These are phyloP conservation scores for Hygrocybe punicea DNA, from an alignment of 768 basidiomycete species.

Conservation along the genomic window DNA sequence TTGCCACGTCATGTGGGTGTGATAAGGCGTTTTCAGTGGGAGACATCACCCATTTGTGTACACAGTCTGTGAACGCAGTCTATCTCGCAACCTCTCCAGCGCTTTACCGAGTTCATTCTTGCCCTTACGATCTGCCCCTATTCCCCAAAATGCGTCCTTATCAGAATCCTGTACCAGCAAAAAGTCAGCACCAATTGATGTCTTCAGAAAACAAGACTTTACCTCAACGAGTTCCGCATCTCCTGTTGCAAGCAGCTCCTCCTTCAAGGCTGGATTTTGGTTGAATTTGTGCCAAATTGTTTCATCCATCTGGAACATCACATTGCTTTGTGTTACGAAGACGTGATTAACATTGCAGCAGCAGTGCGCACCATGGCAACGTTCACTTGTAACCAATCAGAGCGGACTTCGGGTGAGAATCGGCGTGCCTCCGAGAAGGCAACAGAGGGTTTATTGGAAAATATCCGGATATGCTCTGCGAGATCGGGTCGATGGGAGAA, in stretches of 20 bases:
- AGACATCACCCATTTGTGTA: no score
- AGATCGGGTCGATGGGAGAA: constrained; percentile 42
- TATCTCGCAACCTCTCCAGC: constrained; percentile 41
- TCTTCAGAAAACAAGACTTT: constrained; percentile 3
- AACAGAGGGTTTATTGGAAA: constrained; percentile 35
- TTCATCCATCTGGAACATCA: constrained; percentile 56
- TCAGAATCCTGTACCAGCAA: constrained; percentile 38
- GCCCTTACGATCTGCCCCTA: constrained; percentile 43
- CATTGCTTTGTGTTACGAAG: constrained; percentile 24
- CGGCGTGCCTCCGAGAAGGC: constrained; percentile 45
- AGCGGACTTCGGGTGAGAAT: constrained; percentile 35
- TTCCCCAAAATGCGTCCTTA: constrained; percentile 51
- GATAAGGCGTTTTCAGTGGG: no score
- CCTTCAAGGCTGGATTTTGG: constrained; percentile 45
- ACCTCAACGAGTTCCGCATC: constrained; percentile 50
- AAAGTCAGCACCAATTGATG: neutral
- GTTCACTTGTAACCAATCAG: constrained; percentile 50
- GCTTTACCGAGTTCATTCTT: constrained; percentile 52
- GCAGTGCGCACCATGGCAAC: constrained; percentile 39
- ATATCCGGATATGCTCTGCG: constrained; percentile 45
- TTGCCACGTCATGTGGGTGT: no score
- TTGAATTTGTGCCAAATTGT: constrained; percentile 49
- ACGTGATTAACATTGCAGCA: neutral
- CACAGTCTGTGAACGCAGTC: constrained; percentile 20
- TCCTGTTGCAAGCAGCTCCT: constrained; percentile 45